A percentile compares a stretch with the other conserved stretches of the same genome.
phyloP scores from a whole-genome alignment of 441 rosid species.

The Brassica hybrid region DNA sequence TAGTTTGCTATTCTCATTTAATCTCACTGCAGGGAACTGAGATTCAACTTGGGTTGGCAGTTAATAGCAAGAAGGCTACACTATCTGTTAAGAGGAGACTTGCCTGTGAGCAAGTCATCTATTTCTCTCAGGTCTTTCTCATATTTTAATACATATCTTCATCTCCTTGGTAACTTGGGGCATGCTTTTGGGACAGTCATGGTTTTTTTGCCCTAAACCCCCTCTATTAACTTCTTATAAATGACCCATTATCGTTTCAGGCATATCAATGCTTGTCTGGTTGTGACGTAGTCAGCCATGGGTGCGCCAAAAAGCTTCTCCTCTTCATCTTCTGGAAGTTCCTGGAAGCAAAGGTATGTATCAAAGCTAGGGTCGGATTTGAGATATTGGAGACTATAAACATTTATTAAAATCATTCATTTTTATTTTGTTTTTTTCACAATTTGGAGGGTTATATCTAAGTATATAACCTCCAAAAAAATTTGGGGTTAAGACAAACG shows the following conservation, averaged over 20 bases:
- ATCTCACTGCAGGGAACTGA: too few species aligned
- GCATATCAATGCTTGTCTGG: conserved; percentile 75
- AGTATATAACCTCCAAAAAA: background rate
- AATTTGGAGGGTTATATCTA: background rate
- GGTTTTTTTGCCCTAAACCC: background rate
- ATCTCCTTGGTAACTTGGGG: background rate
- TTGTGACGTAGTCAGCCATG: conserved; percentile 50
- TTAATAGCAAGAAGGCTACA: too few species aligned
- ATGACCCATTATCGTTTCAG: conserved; percentile 41
- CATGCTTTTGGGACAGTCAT: background rate
- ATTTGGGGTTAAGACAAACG: background rate
- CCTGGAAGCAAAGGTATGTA: conserved; percentile 85
- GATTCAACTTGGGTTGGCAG: too few species aligned
- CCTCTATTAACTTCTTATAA: background rate
- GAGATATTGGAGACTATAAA: too few species aligned
- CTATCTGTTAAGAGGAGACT: too few species aligned
- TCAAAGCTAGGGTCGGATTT: background rate
- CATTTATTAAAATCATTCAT: background rate
- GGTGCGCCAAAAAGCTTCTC: conserved; percentile 72
- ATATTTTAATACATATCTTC: conserved; percentile 14
- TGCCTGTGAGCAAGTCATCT: conserved; percentile 43
- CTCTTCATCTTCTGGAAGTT: conserved; percentile 88
- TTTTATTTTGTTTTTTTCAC: background rate
- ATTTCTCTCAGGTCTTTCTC: conserved; percentile 68
- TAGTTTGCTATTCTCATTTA: too few species aligned